Conservation (phyloP, 148 eudicot species). For the Camellia granthamiana region DNA sequence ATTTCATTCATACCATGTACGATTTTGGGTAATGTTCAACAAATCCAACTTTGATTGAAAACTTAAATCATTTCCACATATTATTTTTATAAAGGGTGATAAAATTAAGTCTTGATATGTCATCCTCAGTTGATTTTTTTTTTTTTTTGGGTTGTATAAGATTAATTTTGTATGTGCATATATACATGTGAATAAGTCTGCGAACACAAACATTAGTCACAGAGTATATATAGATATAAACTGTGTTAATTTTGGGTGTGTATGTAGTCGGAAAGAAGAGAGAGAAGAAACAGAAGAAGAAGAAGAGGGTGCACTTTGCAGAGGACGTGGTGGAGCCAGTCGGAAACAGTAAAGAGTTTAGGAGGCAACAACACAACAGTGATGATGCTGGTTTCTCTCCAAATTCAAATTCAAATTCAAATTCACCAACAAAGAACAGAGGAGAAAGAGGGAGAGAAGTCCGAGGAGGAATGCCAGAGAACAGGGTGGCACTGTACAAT, state of each 20-base stretch:
- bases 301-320: slow-evolving; percentile 84
- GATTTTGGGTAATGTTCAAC: neutral
- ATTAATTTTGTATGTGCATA: too few relatives aligned
- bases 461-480: slow-evolving; percentile 53
- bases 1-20: too few relatives aligned
- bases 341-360: slow-evolving; percentile 62
- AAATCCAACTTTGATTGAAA: too few relatives aligned
- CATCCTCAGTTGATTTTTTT: too few relatives aligned
- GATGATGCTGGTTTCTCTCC: too few relatives aligned
- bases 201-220: too few relatives aligned
- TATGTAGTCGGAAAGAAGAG: slow-evolving; percentile 18
- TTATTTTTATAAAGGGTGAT: too few relatives aligned
- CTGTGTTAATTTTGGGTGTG: neutral
- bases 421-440: neutral
- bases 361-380: slow-evolving; percentile 27
- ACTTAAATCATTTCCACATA: too few relatives aligned
- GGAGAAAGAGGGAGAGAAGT: slow-evolving; percentile 7
- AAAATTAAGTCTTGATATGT: too few relatives aligned
- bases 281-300: slow-evolving; percentile 56
- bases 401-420: neutral
- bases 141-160: too few relatives aligned
- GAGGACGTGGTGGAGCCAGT: slow-evolving; percentile 80
- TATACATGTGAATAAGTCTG: neutral
- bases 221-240: neutral
- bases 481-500: slow-evolving; percentile 69